A percentile compares a stretch with the other conserved stretches of the same genome.
These are phyloP conservation scores for Groenewaldozyma salmanticensis DNA, from an alignment of 805 yeast species.

Conservation along the genomic window DNA sequence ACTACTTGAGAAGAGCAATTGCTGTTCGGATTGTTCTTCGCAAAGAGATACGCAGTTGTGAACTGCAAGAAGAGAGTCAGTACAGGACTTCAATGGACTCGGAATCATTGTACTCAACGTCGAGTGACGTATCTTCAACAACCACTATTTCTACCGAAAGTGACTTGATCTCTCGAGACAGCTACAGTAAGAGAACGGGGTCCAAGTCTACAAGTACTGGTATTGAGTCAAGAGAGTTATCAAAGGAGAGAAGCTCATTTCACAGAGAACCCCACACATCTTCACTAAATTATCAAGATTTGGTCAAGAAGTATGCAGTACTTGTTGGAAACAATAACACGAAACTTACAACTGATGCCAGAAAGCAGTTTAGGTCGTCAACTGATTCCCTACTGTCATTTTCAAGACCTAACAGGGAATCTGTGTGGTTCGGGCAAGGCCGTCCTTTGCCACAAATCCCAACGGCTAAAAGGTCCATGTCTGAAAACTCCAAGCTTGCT, in stretches of 20 bases:
- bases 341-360: too few species aligned
- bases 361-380: not conserved
- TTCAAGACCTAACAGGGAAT: not conserved
- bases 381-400: not conserved
- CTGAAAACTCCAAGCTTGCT: constrained; percentile 2
- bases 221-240: too few species aligned
- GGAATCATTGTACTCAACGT: constrained; percentile 1
- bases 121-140: constrained; percentile 1
- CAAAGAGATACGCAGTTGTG: constrained; percentile 17
- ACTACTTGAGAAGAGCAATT: constrained; percentile 23
- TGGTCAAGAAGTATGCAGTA: not conserved
- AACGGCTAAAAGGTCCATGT: not conserved
- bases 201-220: too few species aligned
- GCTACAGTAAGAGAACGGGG: not conserved
- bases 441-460: constrained; percentile 6
- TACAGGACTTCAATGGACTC: constrained; percentile 9
- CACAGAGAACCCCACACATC: too few species aligned
- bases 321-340: not conserved
- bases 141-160: constrained; percentile 1
- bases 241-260: not conserved
- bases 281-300: not conserved
- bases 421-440: not conserved
- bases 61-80: constrained; percentile 13
- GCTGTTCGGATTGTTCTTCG: constrained; percentile 24
- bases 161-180: too few species aligned